Percentiles rank a stretch among this genome's conserved stretches.
Conservation (phyloP, 352 stramenopile species). For the Phytophthora multivora region DNA sequence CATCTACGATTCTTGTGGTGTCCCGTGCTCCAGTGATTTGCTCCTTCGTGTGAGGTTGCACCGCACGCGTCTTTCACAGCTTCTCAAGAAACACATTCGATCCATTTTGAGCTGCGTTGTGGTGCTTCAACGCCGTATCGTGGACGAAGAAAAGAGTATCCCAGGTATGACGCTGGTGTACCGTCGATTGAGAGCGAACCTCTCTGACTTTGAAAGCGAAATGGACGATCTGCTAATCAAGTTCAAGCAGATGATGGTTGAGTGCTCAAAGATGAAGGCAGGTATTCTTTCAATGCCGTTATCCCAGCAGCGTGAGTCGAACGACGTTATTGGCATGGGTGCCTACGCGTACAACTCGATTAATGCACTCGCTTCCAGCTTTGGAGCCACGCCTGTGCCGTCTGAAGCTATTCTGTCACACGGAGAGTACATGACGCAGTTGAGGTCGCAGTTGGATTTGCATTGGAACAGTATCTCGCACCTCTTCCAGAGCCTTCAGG, state of each 20-base stretch:
- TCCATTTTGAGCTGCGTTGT: slow-evolving; percentile 73
- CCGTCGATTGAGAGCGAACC: slow-evolving; percentile 59
- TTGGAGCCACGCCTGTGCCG: slow-evolving; percentile 60
- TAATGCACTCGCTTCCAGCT: slow-evolving; percentile 73
- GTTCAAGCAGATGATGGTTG: slow-evolving; percentile 80
- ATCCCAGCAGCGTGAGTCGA: slow-evolving; percentile 69
- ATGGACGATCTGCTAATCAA: slow-evolving; percentile 66
- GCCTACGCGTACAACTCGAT: slow-evolving; percentile 85
- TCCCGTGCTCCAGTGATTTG: slow-evolving; percentile 71
- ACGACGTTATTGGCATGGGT: slow-evolving; percentile 67
- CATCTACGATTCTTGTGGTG: slow-evolving; percentile 75
- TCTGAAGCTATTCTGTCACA: slow-evolving; percentile 80
- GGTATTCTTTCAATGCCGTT: slow-evolving; percentile 80
- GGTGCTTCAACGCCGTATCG: slow-evolving; percentile 76
- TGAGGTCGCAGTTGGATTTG: slow-evolving; percentile 82
- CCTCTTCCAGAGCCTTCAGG: slow-evolving; percentile 80
- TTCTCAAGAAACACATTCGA: slow-evolving; percentile 76
- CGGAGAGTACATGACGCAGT: slow-evolving; percentile 89
- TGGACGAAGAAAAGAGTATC: slow-evolving; percentile 82
- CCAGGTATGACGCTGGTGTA: slow-evolving; percentile 78
- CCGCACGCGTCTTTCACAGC: slow-evolving; percentile 63
- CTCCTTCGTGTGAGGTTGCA: slow-evolving; percentile 77
- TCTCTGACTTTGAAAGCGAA: slow-evolving; percentile 70
- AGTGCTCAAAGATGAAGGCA: slow-evolving; percentile 82
- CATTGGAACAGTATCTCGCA: slow-evolving; percentile 89